phyloP scores from a whole-genome alignment of 176 grass and related monocot genomes.

The Typha latifolia region DNA sequence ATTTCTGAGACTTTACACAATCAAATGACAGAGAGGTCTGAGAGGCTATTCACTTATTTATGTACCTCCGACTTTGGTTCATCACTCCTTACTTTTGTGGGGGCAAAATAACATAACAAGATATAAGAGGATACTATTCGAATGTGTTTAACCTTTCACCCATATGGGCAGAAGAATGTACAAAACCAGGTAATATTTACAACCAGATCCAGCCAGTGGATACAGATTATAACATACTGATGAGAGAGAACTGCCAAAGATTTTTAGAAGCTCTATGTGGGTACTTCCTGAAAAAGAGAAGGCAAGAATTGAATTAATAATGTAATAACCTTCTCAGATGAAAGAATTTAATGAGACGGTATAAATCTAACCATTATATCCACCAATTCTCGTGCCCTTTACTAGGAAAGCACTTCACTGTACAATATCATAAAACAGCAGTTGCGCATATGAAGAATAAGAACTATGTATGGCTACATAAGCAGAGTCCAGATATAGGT shows the following conservation, averaged over 20 bases:
- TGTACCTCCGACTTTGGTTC: no score
- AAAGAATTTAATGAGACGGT: background rate
- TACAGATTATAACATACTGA: background rate
- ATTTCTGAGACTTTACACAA: background rate
- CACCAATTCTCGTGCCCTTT: background rate
- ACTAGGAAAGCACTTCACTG: background rate
- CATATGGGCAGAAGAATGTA: background rate
- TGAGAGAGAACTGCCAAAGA: background rate
- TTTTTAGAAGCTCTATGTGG: background rate
- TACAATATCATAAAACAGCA: conserved; percentile 1
- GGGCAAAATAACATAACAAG: background rate
- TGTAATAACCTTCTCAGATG: background rate
- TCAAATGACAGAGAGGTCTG: conserved; percentile 1
- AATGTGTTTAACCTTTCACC: background rate
- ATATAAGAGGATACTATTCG: background rate
- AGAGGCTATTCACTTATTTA: background rate
- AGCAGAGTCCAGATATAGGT: background rate
- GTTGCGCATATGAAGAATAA: background rate
- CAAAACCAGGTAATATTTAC: background rate
- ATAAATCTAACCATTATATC: background rate
- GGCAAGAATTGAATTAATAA: background rate
- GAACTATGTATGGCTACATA: background rate
- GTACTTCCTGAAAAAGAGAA: background rate
- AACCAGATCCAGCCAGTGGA: background rate
- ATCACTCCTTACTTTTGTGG: background rate